phyloP scores from a whole-genome alignment of 129 eudicot species.

The Chrysanthemum makinoi region DNA sequence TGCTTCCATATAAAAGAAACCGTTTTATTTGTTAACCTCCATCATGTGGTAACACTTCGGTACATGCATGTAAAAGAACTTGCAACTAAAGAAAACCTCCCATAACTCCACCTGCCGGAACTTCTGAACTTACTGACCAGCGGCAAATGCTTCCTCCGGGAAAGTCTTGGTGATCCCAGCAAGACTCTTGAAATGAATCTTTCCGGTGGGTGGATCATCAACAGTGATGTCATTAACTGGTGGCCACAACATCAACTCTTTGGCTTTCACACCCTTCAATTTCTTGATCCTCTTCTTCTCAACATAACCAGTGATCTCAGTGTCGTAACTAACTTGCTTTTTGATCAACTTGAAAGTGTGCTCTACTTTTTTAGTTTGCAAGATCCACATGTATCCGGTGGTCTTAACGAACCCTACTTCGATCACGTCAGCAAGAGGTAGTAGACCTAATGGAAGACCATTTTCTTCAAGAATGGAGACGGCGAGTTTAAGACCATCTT shows the following conservation, averaged over 20 bases:
- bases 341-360: constrained; percentile 57
- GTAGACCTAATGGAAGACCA: constrained; percentile 59
- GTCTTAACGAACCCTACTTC: constrained; percentile 64
- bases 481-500: constrained; percentile 64
- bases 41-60: constrained; percentile 7
- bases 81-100: constrained; percentile 8
- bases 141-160: constrained; percentile 64
- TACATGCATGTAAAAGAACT: constrained; percentile 29
- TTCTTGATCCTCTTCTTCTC: constrained; percentile 71
- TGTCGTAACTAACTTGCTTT: constrained; percentile 55
- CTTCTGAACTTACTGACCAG: constrained; percentile 45
- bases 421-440: constrained; percentile 54
- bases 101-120: not conserved
- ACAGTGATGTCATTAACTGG: constrained; percentile 64
- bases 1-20: constrained; percentile 9
- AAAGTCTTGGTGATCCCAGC: constrained; percentile 69
- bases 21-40: constrained; percentile 18
- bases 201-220: constrained; percentile 60
- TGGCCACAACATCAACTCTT: constrained; percentile 76
- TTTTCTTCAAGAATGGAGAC: constrained; percentile 47
- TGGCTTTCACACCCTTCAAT: constrained; percentile 66
- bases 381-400: constrained; percentile 69
- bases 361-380: constrained; percentile 50
- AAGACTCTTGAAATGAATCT: constrained; percentile 69
- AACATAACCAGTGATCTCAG: constrained; percentile 51